Percentiles rank a stretch among this genome's conserved stretches.
Conservation (phyloP, 371 early-diverging fungal species). For the Mortierella sp. region DNA sequence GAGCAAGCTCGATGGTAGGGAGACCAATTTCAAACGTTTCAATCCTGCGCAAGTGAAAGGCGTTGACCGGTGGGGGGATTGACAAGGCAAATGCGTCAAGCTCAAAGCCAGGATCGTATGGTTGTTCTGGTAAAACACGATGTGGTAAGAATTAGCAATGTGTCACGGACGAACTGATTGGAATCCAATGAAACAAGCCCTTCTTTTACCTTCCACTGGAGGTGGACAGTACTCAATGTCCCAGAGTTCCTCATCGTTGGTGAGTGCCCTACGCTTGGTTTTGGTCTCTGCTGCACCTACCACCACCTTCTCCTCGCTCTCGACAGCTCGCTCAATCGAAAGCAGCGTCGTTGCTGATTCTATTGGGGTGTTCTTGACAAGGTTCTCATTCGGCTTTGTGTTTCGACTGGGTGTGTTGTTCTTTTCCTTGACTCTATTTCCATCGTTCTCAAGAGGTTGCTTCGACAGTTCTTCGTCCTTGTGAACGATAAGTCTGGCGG, state of each 20-base stretch:
- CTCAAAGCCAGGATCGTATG: conserved; percentile 37
- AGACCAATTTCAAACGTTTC: conserved; percentile 18
- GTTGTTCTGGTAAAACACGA: conserved; percentile 20
- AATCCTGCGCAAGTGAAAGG: conserved; percentile 12
- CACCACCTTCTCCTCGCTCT: conserved; percentile 37
- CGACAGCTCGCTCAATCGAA: conserved; percentile 30
- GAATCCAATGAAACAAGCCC: no score
- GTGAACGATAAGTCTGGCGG: conserved; percentile 30
- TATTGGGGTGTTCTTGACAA: conserved; percentile 12
- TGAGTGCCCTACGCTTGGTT: conserved; percentile 41
- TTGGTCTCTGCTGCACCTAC: conserved; percentile 31
- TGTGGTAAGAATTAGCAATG: background rate
- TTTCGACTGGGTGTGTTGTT: background rate
- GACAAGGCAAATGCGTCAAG: conserved; percentile 24
- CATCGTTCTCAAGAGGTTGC: background rate
- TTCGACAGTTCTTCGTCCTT: conserved; percentile 15
- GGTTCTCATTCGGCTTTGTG: conserved; percentile 1
- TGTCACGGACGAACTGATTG: background rate
- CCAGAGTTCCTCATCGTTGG: conserved; percentile 31
- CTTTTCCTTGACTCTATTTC: background rate
- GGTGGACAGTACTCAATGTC: conserved; percentile 51
- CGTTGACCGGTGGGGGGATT: conserved; percentile 20
- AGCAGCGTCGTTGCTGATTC: conserved; percentile 30
- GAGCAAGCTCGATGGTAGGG: conserved; percentile 16
- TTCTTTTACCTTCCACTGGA: conserved; percentile 35